These are phyloP conservation scores for Pestalotiopsis sp. DNA, from an alignment of 2,329 filamentous ascomycete species.

Conservation along the genomic window DNA sequence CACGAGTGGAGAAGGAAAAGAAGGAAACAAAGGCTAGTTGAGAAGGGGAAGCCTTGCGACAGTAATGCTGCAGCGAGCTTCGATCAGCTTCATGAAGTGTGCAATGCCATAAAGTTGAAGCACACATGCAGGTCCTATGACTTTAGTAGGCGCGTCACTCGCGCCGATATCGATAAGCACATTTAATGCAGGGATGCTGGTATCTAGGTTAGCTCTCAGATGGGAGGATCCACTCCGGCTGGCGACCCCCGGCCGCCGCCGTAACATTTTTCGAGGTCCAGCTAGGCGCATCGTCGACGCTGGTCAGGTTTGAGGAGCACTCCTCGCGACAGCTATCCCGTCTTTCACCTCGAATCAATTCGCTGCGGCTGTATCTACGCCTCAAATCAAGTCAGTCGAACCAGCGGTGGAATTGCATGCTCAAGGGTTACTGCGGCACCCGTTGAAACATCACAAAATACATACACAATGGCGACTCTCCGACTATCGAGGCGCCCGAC, in stretches of 20 bases:
- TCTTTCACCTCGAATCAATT: neutral
- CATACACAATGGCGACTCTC: conserved; percentile 14
- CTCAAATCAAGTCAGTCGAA: neutral
- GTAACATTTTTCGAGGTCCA: neutral
- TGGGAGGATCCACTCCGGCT: neutral
- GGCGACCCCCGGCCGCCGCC: neutral
- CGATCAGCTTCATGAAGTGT: neutral
- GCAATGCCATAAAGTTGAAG: neutral
- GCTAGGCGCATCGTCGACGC: neutral
- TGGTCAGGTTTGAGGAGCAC: neutral
- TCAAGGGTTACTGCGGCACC: neutral
- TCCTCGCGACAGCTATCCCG: neutral
- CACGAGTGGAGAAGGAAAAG: neutral
- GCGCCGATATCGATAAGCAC: neutral
- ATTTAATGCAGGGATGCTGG: neutral
- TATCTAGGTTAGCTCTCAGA: neutral
- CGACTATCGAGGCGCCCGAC: conserved; percentile 16
- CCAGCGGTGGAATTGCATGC: neutral
- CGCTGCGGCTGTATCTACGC: neutral
- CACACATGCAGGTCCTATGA: neutral
- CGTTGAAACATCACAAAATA: neutral
- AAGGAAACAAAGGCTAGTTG: neutral
- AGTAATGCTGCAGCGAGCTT: neutral
- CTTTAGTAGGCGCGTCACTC: neutral
- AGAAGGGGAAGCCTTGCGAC: neutral